Conservation (phyloP, 2,329 filamentous ascomycete genomes). For the Dactylella cylindrospora region DNA sequence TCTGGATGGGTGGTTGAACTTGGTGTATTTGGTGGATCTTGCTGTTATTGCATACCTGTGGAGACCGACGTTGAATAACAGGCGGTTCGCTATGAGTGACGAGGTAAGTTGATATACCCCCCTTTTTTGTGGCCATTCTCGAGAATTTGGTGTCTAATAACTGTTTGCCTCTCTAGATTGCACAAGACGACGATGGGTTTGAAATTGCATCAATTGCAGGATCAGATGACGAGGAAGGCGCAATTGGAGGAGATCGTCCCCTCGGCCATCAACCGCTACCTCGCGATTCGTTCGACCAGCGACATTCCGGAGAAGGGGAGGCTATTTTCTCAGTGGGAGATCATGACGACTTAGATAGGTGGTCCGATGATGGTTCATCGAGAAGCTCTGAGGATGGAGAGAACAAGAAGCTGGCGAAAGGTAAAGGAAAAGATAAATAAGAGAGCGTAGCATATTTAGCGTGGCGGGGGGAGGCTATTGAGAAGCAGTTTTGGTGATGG, state of each 20-base stretch:
- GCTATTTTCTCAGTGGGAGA: slow-evolving; percentile 39
- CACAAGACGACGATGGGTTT: slow-evolving; percentile 97
- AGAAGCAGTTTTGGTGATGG: too few species aligned
- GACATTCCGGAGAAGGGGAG: slow-evolving; percentile 40
- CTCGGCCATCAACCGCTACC: slow-evolving; percentile 27
- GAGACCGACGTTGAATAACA: slow-evolving; percentile 94
- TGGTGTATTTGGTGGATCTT: slow-evolving; percentile 93
- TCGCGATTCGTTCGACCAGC: slow-evolving; percentile 31
- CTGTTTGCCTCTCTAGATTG: slow-evolving; percentile 57
- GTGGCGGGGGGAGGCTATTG: not conserved
- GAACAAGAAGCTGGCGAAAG: slow-evolving; percentile 28
- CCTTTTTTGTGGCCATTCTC: not conserved
- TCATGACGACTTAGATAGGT: slow-evolving; percentile 31
- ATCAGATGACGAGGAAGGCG: slow-evolving; percentile 65
- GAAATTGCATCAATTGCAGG: slow-evolving; percentile 91
- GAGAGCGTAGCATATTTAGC: too few species aligned
- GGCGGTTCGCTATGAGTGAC: slow-evolving; percentile 97
- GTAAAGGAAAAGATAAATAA: slow-evolving; percentile 36
- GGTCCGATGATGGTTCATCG: slow-evolving; percentile 41
- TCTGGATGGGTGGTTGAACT: slow-evolving; percentile 92
- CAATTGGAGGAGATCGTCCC: slow-evolving; percentile 55
- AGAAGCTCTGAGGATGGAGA: slow-evolving; percentile 28
- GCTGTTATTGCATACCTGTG: slow-evolving; percentile 92
- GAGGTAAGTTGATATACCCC: slow-evolving; percentile 56
- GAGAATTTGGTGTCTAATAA: slow-evolving; percentile 51